phyloP scores from a whole-genome alignment of 2,329 filamentous ascomycete genomes.

The Hirsutella rhossiliensis region DNA sequence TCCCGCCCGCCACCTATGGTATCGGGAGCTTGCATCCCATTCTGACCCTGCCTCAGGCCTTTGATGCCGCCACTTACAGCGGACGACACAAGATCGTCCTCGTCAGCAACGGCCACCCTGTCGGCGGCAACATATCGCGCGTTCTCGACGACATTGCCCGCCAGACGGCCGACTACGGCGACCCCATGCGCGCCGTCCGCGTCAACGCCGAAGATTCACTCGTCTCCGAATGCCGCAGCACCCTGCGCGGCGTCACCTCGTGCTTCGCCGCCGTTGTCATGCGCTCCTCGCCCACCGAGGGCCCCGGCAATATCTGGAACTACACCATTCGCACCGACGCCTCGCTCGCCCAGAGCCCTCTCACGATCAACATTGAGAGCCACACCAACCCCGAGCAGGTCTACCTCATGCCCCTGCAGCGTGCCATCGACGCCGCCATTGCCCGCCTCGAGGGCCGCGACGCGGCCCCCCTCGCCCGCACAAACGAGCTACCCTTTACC shows the following conservation, averaged over 20 bases:
- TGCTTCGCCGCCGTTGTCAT: slow-evolving; percentile 70
- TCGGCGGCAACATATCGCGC: slow-evolving; percentile 55
- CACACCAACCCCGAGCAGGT: slow-evolving; percentile 62
- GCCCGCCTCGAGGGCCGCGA: slow-evolving; percentile 34
- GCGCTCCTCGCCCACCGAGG: slow-evolving; percentile 62
- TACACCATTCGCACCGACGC: slow-evolving; percentile 75
- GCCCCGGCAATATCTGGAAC: slow-evolving; percentile 60
- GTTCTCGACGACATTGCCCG: slow-evolving; percentile 53
- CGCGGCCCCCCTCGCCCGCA: slow-evolving; percentile 22
- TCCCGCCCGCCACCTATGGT: slow-evolving; percentile 64
- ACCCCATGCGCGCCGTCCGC: slow-evolving; percentile 43
- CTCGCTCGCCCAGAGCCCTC: slow-evolving; percentile 42
- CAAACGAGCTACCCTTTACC: slow-evolving; percentile 65
- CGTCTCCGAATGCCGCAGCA: slow-evolving; percentile 48
- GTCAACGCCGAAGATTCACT: slow-evolving; percentile 46
- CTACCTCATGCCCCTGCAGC: slow-evolving; percentile 69
- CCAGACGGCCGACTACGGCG: slow-evolving; percentile 39
- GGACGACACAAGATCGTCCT: slow-evolving; percentile 63
- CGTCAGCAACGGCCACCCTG: slow-evolving; percentile 57
- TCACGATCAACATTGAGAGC: slow-evolving; percentile 50
- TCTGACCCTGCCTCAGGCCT: slow-evolving; percentile 50
- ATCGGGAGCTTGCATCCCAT: slow-evolving; percentile 52
- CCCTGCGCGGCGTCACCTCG: slow-evolving; percentile 51
- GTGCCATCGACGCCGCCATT: slow-evolving; percentile 66
- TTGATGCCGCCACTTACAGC: slow-evolving; percentile 38